Evolutionary conservation across 345 rosid genomes (phyloP).

Genomic region (Moricandia arvensis): DNA sequence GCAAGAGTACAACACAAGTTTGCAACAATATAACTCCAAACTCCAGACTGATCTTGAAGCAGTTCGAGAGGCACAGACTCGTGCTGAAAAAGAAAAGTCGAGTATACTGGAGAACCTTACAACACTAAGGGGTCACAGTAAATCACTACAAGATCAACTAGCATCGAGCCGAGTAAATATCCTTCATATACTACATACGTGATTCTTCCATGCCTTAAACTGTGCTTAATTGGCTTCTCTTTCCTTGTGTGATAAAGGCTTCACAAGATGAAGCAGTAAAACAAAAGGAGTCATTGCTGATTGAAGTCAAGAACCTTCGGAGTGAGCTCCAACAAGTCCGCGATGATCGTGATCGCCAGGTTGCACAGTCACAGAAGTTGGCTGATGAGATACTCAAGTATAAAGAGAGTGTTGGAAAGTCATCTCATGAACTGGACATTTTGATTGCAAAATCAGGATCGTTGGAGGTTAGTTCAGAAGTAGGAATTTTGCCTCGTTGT

Average conservation of each 20-base stretch:
- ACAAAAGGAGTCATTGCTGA: constrained; percentile 59
- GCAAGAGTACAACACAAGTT: constrained; percentile 81
- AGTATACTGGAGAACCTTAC: constrained; percentile 78
- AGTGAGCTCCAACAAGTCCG: not conserved
- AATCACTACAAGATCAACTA: constrained; percentile 77
- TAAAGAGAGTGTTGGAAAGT: not conserved
- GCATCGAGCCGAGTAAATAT: constrained; percentile 61
- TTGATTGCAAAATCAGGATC: constrained; percentile 40
- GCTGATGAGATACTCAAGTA: not conserved
- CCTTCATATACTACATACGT: not conserved
- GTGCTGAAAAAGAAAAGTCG: constrained; percentile 73
- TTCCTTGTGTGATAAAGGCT: constrained; percentile 8
- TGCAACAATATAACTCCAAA: constrained; percentile 83
- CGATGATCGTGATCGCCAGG: not conserved
- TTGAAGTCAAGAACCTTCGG: constrained; percentile 41
- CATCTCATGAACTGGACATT: not conserved
- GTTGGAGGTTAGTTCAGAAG: constrained; percentile 60
- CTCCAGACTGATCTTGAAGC: constrained; percentile 66
- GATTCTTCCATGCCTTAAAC: not conserved
- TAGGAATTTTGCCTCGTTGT: not conserved
- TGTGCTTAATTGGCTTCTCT: not conserved
- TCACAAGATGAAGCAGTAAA: constrained; percentile 70
- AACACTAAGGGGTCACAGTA: constrained; percentile 76
- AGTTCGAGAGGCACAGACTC: constrained; percentile 52
- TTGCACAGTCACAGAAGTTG: not conserved